phyloP scores from a whole-genome alignment of 2,329 filamentous ascomycete genomes.

The Penicillium sp. region DNA sequence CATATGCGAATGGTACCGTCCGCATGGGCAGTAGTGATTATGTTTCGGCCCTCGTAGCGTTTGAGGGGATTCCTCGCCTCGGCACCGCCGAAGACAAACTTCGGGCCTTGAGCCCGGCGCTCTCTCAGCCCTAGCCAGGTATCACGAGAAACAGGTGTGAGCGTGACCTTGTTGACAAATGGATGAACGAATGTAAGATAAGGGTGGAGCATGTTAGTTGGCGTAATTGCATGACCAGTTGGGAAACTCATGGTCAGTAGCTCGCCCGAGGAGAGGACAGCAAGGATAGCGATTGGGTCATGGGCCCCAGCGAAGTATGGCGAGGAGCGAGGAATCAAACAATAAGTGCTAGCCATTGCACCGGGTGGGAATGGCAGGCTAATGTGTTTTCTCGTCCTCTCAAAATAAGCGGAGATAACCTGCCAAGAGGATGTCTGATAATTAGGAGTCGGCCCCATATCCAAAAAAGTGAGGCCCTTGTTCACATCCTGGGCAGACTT shows the following conservation, averaged over 20 bases:
- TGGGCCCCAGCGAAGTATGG: constrained; percentile 86
- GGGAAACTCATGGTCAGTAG: constrained; percentile 89
- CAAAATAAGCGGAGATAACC: constrained; percentile 73
- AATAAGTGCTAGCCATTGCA: constrained; percentile 76
- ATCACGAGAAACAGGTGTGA: constrained; percentile 73
- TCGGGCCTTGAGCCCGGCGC: constrained; percentile 73
- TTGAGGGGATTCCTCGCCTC: constrained; percentile 69
- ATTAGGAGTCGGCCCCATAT: constrained; percentile 82
- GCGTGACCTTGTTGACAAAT: constrained; percentile 71
- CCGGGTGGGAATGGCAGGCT: constrained; percentile 74
- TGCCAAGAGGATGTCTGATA: constrained; percentile 94
- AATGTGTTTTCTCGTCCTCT: constrained; percentile 69
- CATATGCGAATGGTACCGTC: constrained; percentile 91
- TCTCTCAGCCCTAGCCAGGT: constrained; percentile 92
- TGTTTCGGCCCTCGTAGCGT: constrained; percentile 77
- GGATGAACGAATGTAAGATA: constrained; percentile 88
- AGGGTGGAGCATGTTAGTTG: constrained; percentile 88
- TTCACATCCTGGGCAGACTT: constrained; percentile 64
- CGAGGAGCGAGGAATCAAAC: constrained; percentile 75
- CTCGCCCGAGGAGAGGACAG: constrained; percentile 81
- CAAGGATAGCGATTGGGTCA: constrained; percentile 83
- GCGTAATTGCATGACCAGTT: constrained; percentile 83
- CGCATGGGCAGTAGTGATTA: constrained; percentile 83
- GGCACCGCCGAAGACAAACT: constrained; percentile 75
- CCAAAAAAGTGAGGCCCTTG: constrained; percentile 83